Evolutionary conservation across 1,139 yeast genomes (phyloP), one percentile per base, ranked within the genome.

Genomic region (Zygosaccharomyces sapae): DNA sequence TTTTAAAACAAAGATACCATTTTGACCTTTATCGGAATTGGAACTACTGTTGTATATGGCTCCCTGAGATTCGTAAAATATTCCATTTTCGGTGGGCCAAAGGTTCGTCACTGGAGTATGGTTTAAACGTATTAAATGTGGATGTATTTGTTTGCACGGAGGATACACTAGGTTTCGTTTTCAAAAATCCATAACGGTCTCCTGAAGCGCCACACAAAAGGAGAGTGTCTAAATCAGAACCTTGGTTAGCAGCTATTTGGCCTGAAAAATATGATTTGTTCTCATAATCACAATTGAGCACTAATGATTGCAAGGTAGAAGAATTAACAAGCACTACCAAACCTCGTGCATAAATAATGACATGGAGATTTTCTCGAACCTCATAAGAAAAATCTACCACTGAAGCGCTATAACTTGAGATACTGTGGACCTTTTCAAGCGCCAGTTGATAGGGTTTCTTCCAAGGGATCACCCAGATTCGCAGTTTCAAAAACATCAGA

Each of bases 141-240:
- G 13, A 31, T 5, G 2, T 31, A 18, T 31, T 8, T 3, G 34
- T 8, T 3, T 12, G 9, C 19, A 31, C 4, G 4, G 8, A 13
- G 34, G 34, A 29, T 29, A 41, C 6, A 18, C 33, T 8, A 29
- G 18, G 18, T 6, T 12, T 16, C 38, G 38, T 27, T 38, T 45
- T 33, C 43, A 48, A 41, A 36, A 48, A 45, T 16, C 51, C 51
- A 30, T 38, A 34, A 9, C 10, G 27, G 12, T 37, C 35, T 4
- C 34, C 42, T 16, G 40, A 43, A 12, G 49, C 45, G 6, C 49
- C 51, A 38, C 49, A 45, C 7, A 43, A 41, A n/a, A 48, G 33
- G 8, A 20, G 7, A 3, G 46, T 40, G 13, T 45, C 41, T n/a
- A 40, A 20, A 19, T 33, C 41, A 24, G 48, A 25, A 4, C 46